These are phyloP conservation scores for Colletotrichum sp. DNA, from an alignment of 2,329 filamentous ascomycete species.

Conservation along the genomic window DNA sequence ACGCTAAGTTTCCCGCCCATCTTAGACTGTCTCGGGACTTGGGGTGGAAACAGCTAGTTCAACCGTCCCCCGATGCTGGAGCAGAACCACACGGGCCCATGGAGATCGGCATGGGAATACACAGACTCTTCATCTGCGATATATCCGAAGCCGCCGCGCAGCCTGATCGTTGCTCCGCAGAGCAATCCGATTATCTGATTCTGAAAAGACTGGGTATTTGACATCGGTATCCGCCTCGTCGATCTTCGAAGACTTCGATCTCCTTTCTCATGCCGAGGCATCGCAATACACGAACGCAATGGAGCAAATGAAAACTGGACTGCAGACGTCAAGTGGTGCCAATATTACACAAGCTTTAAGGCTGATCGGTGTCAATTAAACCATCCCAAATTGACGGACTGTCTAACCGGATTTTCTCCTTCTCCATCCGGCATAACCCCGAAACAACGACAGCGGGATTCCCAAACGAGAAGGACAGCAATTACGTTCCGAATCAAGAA, in stretches of 20 bases:
- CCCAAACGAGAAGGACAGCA: neutral
- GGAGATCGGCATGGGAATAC: neutral
- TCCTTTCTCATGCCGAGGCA: neutral
- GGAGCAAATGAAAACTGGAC: neutral
- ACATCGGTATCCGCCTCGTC: neutral
- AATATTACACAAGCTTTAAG: neutral
- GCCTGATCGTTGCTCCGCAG: neutral
- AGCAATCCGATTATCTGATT: neutral
- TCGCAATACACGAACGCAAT: neutral
- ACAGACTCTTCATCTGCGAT: neutral
- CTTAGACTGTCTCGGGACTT: neutral
- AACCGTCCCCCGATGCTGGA: neutral
- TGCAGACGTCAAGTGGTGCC: neutral
- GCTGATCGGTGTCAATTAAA: neutral
- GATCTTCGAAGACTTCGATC: neutral
- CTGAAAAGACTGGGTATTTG: neutral
- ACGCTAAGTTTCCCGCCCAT: neutral
- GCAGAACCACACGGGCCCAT: neutral
- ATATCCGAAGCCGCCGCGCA: neutral
- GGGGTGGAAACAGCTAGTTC: neutral
- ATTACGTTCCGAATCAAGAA: neutral
- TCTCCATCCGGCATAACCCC: neutral
- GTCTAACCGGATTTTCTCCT: neutral
- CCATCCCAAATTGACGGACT: neutral
- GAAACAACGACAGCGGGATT: neutral